A percentile compares a stretch with the other conserved stretches of the same genome.
These are phyloP conservation scores for Acmispon strigosus DNA, from an alignment of 306 rosid species.

Conservation along the genomic window DNA sequence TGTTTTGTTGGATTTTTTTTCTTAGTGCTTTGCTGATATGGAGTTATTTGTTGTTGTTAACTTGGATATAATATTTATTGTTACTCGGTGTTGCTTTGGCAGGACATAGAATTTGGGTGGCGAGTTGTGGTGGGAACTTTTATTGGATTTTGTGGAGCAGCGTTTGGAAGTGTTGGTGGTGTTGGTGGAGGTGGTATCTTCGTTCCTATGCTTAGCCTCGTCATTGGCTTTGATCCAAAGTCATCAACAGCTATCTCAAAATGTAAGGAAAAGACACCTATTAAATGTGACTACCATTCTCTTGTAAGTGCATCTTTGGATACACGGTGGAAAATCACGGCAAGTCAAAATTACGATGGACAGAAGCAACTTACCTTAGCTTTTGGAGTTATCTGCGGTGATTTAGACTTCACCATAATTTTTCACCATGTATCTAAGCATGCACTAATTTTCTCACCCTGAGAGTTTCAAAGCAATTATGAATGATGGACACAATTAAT, in stretches of 20 bases:
- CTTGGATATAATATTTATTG: not conserved
- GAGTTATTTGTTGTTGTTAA: not conserved
- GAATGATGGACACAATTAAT: not conserved
- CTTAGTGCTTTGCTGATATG: not conserved
- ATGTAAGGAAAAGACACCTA: conserved; percentile 41
- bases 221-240: conserved; percentile 87
- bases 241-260: conserved; percentile 94
- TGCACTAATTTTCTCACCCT: not conserved
- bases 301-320: no score
- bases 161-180: conserved; percentile 97
- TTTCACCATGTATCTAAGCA: no score
- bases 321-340: no score
- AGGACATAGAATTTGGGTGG: conserved; percentile 94
- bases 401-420: no score
- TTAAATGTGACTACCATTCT: not conserved
- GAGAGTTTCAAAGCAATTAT: not conserved
- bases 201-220: conserved; percentile 88
- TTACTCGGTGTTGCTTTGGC: conserved; percentile 4
- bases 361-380: no score
- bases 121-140: conserved; percentile 52
- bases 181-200: conserved; percentile 98
- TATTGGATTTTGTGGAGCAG: conserved; percentile 83
- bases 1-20: not conserved
- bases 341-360: no score
- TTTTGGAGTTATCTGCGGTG: no score